Evolutionary conservation across 441 rosid genomes (phyloP), one percentile per base, ranked within the genome.

Genomic region (Erysimum cheiri): DNA sequence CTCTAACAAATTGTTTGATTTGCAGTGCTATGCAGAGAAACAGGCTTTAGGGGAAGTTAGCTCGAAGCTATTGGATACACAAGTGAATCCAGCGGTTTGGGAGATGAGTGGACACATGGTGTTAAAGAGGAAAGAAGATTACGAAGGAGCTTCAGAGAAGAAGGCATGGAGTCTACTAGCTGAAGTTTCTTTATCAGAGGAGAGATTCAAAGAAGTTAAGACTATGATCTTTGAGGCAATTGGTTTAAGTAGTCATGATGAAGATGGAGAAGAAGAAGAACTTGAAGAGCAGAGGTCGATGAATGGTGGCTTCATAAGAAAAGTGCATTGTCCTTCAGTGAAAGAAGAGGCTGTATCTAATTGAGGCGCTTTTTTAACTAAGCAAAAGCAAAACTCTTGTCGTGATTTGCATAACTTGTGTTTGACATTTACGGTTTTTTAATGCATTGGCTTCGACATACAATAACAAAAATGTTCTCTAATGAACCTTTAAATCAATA

Each of bases 51-150:
- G 99, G 35, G 97, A 90, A 78, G 95, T 95, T 64, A 85, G 88
- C 72, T 14, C 84, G 0, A 88, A 87, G 80, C 80, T 95, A 62
- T 80, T 89, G 53, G 98, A 92, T 37, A 92, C 99, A 8, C 98
- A 95, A 64, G 99, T 95, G 78, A 95, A 95, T 75, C 99, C 99
- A 58, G 99, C 98, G 2, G 99, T 92, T 52, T 95, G 98, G 99
- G 98, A 95, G 71, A 90, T 95, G 10, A 89, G 99, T 55, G 99
- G 99, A 24, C 99, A 95, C 58, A 92, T 95, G 81, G 99, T 95
- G 71, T 69, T 95, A 32, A 92, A 95, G 86, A 89, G 92, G 84
- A 95, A 79, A 83, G 78, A 85, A 68, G 98, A 92, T 77, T 95
- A 76, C 1, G 93, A 92, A 50, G 93, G 82, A 77, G 99, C 98